Conservation (phyloP, 1,139 yeast species). For the Arxiozyma slooffiae region DNA sequence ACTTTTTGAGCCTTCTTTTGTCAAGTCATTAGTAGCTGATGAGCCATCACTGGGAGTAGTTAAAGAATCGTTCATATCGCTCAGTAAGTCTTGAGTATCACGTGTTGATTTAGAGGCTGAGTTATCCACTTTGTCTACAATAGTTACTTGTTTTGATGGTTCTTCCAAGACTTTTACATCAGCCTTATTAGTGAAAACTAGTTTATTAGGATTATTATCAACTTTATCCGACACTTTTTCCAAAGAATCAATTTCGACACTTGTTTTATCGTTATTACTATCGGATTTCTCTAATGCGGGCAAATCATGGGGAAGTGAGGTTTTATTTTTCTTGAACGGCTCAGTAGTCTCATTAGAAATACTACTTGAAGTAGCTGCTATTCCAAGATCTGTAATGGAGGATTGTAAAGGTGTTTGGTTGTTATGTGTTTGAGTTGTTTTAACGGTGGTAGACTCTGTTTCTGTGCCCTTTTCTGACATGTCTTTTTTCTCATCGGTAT, state of each 20-base stretch:
- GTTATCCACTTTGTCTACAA: background rate
- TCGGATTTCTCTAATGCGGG: background rate
- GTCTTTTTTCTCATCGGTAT: too few relatives aligned
- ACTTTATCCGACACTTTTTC: background rate
- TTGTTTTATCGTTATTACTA: background rate
- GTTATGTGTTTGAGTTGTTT: background rate
- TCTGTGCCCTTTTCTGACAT: background rate
- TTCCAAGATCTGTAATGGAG: background rate
- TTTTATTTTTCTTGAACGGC: background rate
- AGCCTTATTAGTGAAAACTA: background rate
- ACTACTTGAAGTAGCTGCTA: background rate
- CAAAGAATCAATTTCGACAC: background rate
- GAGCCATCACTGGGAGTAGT: too few relatives aligned
- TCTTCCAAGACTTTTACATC: background rate
- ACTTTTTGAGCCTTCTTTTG: background rate
- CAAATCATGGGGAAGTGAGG: background rate
- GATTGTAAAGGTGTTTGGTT: background rate
- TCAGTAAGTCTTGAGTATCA: background rate
- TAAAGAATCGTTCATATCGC: background rate
- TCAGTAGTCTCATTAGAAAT: background rate
- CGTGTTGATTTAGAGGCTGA: background rate
- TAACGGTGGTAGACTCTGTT: background rate
- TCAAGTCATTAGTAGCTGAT: background rate
- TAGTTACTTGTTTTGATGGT: background rate
- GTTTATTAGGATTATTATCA: background rate